Conservation (phyloP, 305 asterid genomes). For the Solanum aculeatissimum region DNA sequence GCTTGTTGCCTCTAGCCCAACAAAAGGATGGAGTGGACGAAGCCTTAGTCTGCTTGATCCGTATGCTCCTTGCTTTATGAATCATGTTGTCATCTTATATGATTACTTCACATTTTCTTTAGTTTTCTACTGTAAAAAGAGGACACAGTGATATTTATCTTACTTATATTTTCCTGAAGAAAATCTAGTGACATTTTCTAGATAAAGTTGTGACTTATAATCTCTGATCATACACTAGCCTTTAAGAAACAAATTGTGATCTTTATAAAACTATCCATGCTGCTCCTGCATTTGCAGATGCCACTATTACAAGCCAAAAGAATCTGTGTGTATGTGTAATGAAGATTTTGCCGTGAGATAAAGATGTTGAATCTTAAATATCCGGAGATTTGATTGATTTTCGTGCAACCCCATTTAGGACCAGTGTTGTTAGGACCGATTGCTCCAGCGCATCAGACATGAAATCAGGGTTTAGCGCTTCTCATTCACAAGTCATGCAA, state of each 20-base stretch:
- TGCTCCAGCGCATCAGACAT: background rate
- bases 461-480: background rate
- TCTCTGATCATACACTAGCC: background rate
- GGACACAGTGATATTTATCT: background rate
- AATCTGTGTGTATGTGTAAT: background rate
- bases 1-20: conserved; percentile 97
- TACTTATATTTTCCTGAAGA: background rate
- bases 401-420: background rate
- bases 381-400: background rate
- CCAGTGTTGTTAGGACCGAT: background rate
- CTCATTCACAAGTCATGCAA: background rate
- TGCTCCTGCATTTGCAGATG: background rate
- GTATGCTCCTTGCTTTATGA: conserved; percentile 33
- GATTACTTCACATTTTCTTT: background rate
- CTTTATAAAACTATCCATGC: background rate
- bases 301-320: background rate
- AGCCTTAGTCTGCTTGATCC: conserved; percentile 98
- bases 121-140: background rate
- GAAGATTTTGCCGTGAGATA: background rate
- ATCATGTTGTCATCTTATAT: background rate
- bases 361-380: background rate
- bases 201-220: background rate
- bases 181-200: background rate
- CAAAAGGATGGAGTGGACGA: conserved; percentile 99
- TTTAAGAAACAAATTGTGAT: background rate